Percentiles rank a stretch among this genome's conserved stretches.
Evolutionary conservation across 163 green algal genomes (phyloP).

Genomic region (Picocystis sp.): DNA sequence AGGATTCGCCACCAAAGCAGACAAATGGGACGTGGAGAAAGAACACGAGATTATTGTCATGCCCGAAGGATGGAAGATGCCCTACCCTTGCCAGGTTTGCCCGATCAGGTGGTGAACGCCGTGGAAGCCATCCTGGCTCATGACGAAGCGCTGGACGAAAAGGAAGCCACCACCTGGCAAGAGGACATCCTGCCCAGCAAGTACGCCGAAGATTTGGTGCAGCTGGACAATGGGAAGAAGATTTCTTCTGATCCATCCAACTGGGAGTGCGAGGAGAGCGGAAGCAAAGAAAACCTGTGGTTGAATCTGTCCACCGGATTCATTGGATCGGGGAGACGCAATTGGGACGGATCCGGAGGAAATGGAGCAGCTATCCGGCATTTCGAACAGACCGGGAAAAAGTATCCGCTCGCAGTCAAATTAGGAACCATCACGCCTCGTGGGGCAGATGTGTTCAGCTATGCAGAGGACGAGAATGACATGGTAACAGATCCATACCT

Average conservation of each 20-base stretch:
- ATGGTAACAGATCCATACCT: slow-evolving; percentile 85
- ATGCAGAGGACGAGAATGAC: slow-evolving; percentile 78
- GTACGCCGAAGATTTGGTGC: slow-evolving; percentile 36
- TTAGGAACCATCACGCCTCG: slow-evolving; percentile 49
- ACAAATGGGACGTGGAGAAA: slow-evolving; percentile 52
- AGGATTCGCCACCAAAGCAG: slow-evolving; percentile 13
- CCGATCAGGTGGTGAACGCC: too few relatives aligned
- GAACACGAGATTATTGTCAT: slow-evolving; percentile 37
- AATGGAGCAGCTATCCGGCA: slow-evolving; percentile 81
- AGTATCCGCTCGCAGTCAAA: slow-evolving; percentile 92
- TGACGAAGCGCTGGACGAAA: too few relatives aligned
- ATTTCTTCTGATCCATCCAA: slow-evolving; percentile 25
- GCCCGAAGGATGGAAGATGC: too few relatives aligned
- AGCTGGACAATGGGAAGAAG: slow-evolving; percentile 35
- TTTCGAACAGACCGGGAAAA: slow-evolving; percentile 40
- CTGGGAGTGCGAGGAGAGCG: slow-evolving; percentile 84
- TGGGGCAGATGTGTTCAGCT: slow-evolving; percentile 5
- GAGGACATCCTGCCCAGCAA: slow-evolving; percentile 14
- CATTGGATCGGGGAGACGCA: slow-evolving; percentile 74
- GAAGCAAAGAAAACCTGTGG: slow-evolving; percentile 89
- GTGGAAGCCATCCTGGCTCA: too few relatives aligned
- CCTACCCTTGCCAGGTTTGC: too few relatives aligned
- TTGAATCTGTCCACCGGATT: slow-evolving; percentile 89
- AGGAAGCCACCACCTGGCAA: too few relatives aligned
- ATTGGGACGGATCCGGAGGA: slow-evolving; percentile 73